These are phyloP conservation scores for Quercus robur DNA, from an alignment of 306 rosid genomes.

Conservation along the genomic window DNA sequence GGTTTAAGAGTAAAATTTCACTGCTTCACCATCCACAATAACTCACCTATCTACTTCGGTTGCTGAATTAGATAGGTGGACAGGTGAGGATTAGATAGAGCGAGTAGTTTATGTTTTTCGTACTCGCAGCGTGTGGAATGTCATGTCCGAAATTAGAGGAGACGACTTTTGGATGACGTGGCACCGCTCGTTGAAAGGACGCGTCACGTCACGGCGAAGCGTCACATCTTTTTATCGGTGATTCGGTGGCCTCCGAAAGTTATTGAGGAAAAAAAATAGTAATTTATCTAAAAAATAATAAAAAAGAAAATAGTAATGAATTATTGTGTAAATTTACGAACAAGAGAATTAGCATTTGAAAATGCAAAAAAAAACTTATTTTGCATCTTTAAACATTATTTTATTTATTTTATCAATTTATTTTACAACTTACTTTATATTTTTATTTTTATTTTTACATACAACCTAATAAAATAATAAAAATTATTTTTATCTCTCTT, in stretches of 20 bases:
- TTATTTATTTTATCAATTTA: too few species aligned
- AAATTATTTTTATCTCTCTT: too few species aligned
- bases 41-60: neutral
- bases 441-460: too few species aligned
- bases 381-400: too few species aligned
- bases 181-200: neutral
- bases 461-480: too few species aligned
- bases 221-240: neutral
- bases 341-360: too few species aligned
- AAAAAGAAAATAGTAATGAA: neutral
- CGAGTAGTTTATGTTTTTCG: neutral
- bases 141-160: neutral
- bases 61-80: neutral
- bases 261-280: neutral
- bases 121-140: constrained; percentile 2
- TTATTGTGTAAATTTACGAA: too few species aligned
- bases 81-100: constrained; percentile 15
- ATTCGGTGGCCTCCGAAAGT: neutral
- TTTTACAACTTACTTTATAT: accelerated
- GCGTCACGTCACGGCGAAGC: neutral
- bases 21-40: neutral
- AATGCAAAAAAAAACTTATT: too few species aligned
- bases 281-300: neutral
- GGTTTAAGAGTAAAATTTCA: neutral
- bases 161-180: constrained; percentile 15